Conservation (phyloP, 306 rosid species). For the Ziziphus jujuba region DNA sequence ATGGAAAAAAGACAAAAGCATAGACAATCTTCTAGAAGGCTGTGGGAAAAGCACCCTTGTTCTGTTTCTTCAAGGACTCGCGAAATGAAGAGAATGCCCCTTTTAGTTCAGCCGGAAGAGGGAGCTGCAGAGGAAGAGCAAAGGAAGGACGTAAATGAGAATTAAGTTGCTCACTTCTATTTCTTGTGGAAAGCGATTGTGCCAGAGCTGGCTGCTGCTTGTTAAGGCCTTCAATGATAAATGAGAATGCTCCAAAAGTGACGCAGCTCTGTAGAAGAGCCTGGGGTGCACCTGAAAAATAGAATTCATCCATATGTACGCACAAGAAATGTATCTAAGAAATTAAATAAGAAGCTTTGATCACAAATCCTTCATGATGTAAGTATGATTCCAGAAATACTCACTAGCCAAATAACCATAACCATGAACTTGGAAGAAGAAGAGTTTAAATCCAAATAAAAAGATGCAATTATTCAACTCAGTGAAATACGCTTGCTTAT, state of each 20-base stretch:
- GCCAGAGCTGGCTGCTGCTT: slow-evolving; percentile 96
- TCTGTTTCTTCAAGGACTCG: slow-evolving; percentile 60
- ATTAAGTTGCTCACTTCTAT: slow-evolving; percentile 21
- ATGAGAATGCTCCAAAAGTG: slow-evolving; percentile 95
- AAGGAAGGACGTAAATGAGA: slow-evolving; percentile 28
- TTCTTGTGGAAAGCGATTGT: slow-evolving; percentile 51
- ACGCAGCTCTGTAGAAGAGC: slow-evolving; percentile 90
- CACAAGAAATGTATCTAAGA: background rate
- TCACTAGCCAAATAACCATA: too few relatives aligned
- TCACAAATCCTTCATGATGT: background rate
- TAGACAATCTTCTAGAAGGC: slow-evolving; percentile 30
- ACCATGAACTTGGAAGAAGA: too few relatives aligned
- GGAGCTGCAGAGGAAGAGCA: slow-evolving; percentile 70
- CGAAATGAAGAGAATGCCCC: slow-evolving; percentile 69
- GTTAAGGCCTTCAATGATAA: slow-evolving; percentile 81
- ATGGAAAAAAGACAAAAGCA: slow-evolving; percentile 20
- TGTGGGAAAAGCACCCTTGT: slow-evolving; percentile 39
- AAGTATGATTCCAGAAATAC: too few relatives aligned
- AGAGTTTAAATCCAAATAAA: too few relatives aligned
- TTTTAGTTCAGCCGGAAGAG: slow-evolving; percentile 74
- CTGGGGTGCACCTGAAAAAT: slow-evolving; percentile 87
- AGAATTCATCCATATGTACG: background rate
- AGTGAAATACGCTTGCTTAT: too few relatives aligned
- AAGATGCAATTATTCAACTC: too few relatives aligned
- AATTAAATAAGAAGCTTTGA: background rate